phyloP scores from a whole-genome alignment of 2,329 filamentous ascomycete genomes.

The Aureobasidium musti region DNA sequence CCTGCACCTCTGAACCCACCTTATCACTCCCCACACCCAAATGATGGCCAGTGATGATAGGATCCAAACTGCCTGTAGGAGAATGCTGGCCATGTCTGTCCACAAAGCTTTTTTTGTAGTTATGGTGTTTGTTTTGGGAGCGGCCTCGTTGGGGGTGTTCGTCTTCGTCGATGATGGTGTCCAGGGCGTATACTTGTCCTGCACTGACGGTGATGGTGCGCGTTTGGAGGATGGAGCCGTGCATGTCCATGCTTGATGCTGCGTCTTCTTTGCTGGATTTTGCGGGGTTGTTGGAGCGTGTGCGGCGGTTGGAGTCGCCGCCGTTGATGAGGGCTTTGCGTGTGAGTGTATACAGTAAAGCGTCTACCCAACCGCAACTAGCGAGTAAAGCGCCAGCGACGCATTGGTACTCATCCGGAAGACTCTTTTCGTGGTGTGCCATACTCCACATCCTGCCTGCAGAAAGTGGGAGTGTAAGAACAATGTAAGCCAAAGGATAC shows the following conservation, averaged over 20 bases:
- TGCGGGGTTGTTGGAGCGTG: neutral
- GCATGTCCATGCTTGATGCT: conserved; percentile 14
- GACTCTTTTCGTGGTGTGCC: conserved; percentile 48
- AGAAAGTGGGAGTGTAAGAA: conserved; percentile 68
- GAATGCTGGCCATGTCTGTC: conserved; percentile 17
- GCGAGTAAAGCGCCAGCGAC: conserved; percentile 59
- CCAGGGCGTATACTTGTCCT: conserved; percentile 11
- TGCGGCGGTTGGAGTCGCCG: neutral
- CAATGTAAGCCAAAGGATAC: conserved; percentile 68
- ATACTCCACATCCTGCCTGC: conserved; percentile 65
- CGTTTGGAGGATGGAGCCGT: conserved; percentile 37
- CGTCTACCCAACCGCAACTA: conserved; percentile 62
- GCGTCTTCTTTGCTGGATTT: conserved; percentile 31
- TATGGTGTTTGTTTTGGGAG: neutral
- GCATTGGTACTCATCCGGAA: conserved; percentile 50
- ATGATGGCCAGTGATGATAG: conserved; percentile 29
- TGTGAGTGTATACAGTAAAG: conserved; percentile 60
- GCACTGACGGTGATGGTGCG: conserved; percentile 35
- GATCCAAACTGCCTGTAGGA: conserved; percentile 32
- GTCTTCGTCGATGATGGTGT: conserved; percentile 18
- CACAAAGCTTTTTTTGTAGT: conserved; percentile 5
- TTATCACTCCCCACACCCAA: neutral
- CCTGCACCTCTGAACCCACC: neutral
- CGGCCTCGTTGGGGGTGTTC: conserved; percentile 11
- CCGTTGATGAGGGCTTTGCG: conserved; percentile 45